Evolutionary conservation across 371 early-diverging fungal species (phyloP).

Genomic region (Fennellomyces sp.): DNA sequence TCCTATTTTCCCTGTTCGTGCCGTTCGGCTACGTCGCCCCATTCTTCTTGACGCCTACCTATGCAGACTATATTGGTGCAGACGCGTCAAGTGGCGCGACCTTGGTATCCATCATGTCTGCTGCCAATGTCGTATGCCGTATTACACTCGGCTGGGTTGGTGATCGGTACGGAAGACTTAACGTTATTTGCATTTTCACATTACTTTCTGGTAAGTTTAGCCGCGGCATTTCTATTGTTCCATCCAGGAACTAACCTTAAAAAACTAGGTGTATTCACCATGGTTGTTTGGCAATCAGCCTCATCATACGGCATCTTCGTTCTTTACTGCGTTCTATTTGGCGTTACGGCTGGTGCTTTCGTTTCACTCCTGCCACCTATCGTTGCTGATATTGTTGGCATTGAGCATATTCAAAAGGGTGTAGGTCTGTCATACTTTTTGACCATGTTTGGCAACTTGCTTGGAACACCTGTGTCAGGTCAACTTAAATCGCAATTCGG

Average conservation of each 20-base stretch:
- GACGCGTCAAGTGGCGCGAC: conserved; percentile 11
- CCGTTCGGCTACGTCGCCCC: conserved; percentile 42
- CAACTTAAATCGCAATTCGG: conserved; percentile 36
- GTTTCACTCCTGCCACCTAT: conserved; percentile 48
- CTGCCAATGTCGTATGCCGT: conserved; percentile 18
- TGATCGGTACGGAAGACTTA: conserved; percentile 18
- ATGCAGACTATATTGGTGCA: conserved; percentile 13
- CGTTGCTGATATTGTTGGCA: conserved; percentile 49
- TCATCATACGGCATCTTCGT: conserved; percentile 43
- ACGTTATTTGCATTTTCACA: conserved; percentile 13
- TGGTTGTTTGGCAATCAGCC: conserved; percentile 69
- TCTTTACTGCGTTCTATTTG: conserved; percentile 51
- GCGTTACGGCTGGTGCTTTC: conserved; percentile 49
- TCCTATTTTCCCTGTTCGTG: conserved; percentile 42
- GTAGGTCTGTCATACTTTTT: conserved; percentile 44
- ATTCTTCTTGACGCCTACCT: conserved; percentile 27
- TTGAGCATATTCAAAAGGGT: conserved; percentile 42
- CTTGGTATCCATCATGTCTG: conserved; percentile 21
- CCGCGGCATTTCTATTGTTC: neutral
- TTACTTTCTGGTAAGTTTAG: conserved; percentile 29
- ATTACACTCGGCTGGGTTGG: conserved; percentile 35
- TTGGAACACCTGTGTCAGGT: conserved; percentile 56
- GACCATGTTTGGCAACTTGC: conserved; percentile 42
- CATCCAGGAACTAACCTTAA: too few species aligned
- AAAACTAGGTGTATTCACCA: conserved; percentile 40